phyloP scores from a whole-genome alignment of 176 grass and related monocot genomes.

The Tillandsia fasciculata region DNA sequence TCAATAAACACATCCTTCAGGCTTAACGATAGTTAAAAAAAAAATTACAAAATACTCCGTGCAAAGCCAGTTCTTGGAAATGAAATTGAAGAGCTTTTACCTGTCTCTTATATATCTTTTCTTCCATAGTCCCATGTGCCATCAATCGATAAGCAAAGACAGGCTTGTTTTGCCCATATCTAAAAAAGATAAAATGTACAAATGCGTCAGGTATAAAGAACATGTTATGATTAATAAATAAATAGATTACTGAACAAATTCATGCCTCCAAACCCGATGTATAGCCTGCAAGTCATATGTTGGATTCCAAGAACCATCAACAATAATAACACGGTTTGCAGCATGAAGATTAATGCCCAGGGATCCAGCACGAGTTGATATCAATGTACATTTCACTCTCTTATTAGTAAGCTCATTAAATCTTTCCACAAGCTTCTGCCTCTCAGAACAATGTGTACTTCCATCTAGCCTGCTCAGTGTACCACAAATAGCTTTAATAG shows the following conservation, averaged over 20 bases:
- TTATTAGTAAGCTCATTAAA: slow-evolving; percentile 79
- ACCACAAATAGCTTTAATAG: background rate
- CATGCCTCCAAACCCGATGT: slow-evolving; percentile 96
- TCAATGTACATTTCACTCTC: slow-evolving; percentile 84
- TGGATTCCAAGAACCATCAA: slow-evolving; percentile 99
- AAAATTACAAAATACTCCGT: background rate
- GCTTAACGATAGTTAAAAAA: background rate
- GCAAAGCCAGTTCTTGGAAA: background rate
- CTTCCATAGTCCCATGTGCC: slow-evolving; percentile 96
- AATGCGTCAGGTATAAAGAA: slow-evolving; percentile 22
- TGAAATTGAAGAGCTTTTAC: slow-evolving; percentile 18
- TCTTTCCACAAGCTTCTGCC: slow-evolving; percentile 83
- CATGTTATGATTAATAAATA: slow-evolving; percentile 8
- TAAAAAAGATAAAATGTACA: slow-evolving; percentile 25
- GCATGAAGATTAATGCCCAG: slow-evolving; percentile 94
- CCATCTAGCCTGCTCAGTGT: slow-evolving; percentile 73
- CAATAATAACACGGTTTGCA: slow-evolving; percentile 87
- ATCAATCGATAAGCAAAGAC: slow-evolving; percentile 92
- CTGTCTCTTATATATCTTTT: slow-evolving; percentile 99
- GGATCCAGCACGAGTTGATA: slow-evolving; percentile 99
- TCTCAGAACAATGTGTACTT: slow-evolving; percentile 74
- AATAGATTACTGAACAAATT: slow-evolving; percentile 13
- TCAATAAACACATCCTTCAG: too few relatives aligned
- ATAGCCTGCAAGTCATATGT: slow-evolving; percentile 97
- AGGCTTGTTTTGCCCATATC: slow-evolving; percentile 90